Conservation (phyloP, 1,284 basidiomycete genomes). For the Omphalotus olearius region DNA sequence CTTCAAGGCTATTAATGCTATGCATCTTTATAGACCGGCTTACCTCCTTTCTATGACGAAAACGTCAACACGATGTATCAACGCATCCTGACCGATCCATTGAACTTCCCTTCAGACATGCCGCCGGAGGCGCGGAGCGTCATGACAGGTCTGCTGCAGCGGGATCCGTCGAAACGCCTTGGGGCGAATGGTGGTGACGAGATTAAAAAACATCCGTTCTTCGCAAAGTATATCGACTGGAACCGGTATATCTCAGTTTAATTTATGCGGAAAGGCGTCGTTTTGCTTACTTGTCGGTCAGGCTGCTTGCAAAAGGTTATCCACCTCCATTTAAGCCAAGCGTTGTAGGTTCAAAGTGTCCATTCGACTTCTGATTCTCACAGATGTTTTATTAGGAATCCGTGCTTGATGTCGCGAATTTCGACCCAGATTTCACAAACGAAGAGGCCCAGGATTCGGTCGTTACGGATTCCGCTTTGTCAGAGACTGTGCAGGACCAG, state of each 20-base stretch:
- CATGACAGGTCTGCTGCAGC: conserved; percentile 83
- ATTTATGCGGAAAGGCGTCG: background rate
- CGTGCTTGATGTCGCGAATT: conserved; percentile 83
- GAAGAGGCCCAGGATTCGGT: conserved; percentile 93
- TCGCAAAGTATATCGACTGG: conserved; percentile 93
- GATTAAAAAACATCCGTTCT: conserved; percentile 96
- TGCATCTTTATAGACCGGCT: conserved; percentile 62
- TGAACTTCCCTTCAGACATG: conserved; percentile 92
- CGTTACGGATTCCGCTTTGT: conserved; percentile 87
- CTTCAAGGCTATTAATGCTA: background rate
- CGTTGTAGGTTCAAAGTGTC: conserved; percentile 58
- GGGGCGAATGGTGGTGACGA: conserved; percentile 94
- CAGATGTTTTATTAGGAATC: conserved; percentile 51
- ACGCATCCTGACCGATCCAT: conserved; percentile 91
- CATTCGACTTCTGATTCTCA: background rate
- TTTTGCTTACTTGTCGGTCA: conserved; percentile 23
- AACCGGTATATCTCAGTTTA: conserved; percentile 41
- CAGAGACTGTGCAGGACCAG: conserved; percentile 93
- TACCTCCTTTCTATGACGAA: conserved; percentile 98
- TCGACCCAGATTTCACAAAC: conserved; percentile 92
- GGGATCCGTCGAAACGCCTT: conserved; percentile 83
- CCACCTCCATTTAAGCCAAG: conserved; percentile 98
- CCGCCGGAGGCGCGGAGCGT: conserved; percentile 85
- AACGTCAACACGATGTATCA: conserved; percentile 99
- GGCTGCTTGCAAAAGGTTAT: conserved; percentile 91